Evolutionary conservation across 306 rosid species (phyloP), one percentile per base, ranked within the genome.

Genomic region (Cicer pinnatifidum): DNA sequence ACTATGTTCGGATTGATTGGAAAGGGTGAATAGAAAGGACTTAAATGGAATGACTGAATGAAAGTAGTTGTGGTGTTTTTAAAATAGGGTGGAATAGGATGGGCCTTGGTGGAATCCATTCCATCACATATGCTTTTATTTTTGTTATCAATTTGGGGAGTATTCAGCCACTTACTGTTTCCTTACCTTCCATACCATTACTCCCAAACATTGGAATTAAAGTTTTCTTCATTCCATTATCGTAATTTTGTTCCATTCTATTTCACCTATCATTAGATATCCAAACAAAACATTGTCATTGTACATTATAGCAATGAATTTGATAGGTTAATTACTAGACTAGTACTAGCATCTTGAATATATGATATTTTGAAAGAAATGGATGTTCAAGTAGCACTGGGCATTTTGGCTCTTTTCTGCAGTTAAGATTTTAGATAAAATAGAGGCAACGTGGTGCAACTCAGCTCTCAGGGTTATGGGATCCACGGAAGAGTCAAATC

Each of bases 311-410:
- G 59, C 12, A 33, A 44, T 50, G 35, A 12, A 43, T 51, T 71
- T 33, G 69, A 50, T 8, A 6, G 43, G 39, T 23, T 64, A 9
- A 64, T 53, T 2, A 8, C 72, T 63, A 12, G 52, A 38, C 7
- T 17, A 9, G 41, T n/a, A 37, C 52, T 16, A 61, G 53, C 56
- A 54, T 13, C 38, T 71, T 57, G 28, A 47, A 41, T 33, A 58
- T 57, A 19, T 51, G 62, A 41, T 73, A 10, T 33, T 58, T 60
- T 5, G 8, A 66, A 59, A 70, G 53, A 75, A 57, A 73, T 60
- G 33, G 15, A 8, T 53, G 78, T 61, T 73, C 39, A 43, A 38
- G 33, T 1, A 9, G 39, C 1, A 15, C 12, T 12, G 67, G 28
- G 11, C 33, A 11, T 61, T 75, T 62, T 37, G 56, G 8, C 19